These are phyloP conservation scores for Olyra latifolia DNA, from an alignment of 176 grass and related monocot genomes.

Conservation along the genomic window DNA sequence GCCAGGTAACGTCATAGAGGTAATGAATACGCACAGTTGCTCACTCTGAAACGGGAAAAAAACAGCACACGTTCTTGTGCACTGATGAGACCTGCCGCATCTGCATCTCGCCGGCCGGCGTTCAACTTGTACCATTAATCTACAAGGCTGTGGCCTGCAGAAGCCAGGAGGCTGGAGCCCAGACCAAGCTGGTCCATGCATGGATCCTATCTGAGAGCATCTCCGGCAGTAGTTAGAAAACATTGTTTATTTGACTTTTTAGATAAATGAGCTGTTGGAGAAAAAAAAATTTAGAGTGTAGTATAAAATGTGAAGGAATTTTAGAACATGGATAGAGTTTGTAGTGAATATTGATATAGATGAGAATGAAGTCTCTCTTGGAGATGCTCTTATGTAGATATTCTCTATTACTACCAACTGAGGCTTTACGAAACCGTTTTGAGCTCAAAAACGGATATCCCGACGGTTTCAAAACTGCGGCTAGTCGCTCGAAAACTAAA, in stretches of 20 bases:
- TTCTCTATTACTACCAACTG: neutral
- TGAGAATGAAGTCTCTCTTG: too few species aligned
- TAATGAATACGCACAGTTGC: neutral
- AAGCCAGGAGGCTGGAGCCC: neutral
- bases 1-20: neutral
- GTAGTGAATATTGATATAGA: too few species aligned
- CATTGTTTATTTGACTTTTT: too few species aligned
- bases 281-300: too few species aligned
- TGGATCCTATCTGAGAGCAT: neutral
- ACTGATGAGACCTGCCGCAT: constrained; percentile 8
- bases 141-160: neutral
- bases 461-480: too few species aligned
- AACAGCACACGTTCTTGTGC: constrained; percentile 28
- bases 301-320: too few species aligned
- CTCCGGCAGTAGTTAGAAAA: too few species aligned
- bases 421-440: too few species aligned
- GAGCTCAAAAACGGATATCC: too few species aligned
- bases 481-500: too few species aligned
- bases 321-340: too few species aligned
- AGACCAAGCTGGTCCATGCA: neutral
- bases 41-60: neutral
- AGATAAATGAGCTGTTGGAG: too few species aligned
- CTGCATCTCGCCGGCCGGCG: constrained; percentile 27
- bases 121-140: neutral
- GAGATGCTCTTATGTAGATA: neutral